phyloP scores from a whole-genome alignment of 2,329 filamentous ascomycete species.

The Ilyonectria mors-panacis region DNA sequence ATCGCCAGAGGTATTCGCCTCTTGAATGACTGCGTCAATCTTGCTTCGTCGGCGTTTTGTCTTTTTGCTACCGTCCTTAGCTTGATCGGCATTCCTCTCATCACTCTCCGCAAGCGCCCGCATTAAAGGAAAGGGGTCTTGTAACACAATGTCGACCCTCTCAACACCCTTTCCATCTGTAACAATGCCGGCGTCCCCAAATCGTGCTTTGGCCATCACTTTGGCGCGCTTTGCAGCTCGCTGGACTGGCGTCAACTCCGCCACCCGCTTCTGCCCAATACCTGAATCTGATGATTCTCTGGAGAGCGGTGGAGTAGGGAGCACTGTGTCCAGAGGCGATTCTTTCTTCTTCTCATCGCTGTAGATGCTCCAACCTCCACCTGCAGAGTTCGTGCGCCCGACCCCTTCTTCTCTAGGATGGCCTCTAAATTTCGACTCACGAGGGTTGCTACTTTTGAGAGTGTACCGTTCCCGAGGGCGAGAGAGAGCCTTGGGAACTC shows the following conservation, averaged over 20 bases:
- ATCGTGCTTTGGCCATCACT: constrained; percentile 76
- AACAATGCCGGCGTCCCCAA: constrained; percentile 72
- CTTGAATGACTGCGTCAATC: constrained; percentile 54
- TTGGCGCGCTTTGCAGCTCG: constrained; percentile 70
- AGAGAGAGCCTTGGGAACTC: constrained; percentile 87
- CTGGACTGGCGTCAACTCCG: constrained; percentile 47
- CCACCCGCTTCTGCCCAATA: constrained; percentile 48
- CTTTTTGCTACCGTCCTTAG: constrained; percentile 25
- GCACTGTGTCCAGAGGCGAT: constrained; percentile 68
- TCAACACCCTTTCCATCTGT: constrained; percentile 75
- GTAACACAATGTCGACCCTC: constrained; percentile 71
- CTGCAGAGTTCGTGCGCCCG: constrained; percentile 78
- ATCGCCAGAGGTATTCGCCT: constrained; percentile 42
- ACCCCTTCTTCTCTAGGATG: constrained; percentile 78
- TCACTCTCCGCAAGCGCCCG: constrained; percentile 38
- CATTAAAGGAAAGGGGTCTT: constrained; percentile 67
- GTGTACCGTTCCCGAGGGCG: constrained; percentile 80
- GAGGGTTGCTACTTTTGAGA: constrained; percentile 76
- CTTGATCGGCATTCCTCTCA: constrained; percentile 35
- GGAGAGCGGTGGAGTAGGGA: constrained; percentile 65
- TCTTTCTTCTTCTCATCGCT: constrained; percentile 71
- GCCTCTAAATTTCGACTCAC: constrained; percentile 80
- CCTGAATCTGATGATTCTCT: constrained; percentile 48
- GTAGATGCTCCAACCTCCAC: constrained; percentile 86
- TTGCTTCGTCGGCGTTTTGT: constrained; percentile 50